phyloP scores from a whole-genome alignment of 2,329 filamentous ascomycete species.

The Colletotrichum liriopes region DNA sequence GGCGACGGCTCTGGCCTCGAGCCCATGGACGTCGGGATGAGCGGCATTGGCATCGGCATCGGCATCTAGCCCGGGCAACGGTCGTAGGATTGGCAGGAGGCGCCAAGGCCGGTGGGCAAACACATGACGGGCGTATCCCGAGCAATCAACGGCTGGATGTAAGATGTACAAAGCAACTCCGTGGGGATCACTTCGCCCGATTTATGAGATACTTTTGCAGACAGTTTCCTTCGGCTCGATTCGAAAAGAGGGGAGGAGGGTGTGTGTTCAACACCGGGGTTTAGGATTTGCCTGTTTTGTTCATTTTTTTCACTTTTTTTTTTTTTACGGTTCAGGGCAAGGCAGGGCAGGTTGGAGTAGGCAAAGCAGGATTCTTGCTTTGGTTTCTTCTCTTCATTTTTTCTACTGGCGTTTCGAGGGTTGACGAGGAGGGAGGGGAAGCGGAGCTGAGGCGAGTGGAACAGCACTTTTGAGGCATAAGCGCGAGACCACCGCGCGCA shows the following conservation, averaged over 20 bases:
- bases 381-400: neutral
- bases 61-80: constrained; percentile 24
- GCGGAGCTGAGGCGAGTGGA: neutral
- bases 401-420: constrained; percentile 13
- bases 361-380: constrained; percentile 2
- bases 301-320: neutral
- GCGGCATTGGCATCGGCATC: constrained; percentile 33
- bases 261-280: constrained; percentile 6
- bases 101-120: neutral
- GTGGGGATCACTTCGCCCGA: neutral
- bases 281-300: neutral
- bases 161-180: constrained; percentile 22
- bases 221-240: neutral
- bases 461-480: neutral
- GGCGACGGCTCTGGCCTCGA: constrained; percentile 52
- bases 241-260: neutral
- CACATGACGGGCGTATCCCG: constrained; percentile 6
- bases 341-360: constrained; percentile 1
- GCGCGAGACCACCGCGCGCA: neutral
- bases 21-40: constrained; percentile 47
- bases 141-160: constrained; percentile 15
- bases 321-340: neutral
- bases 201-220: neutral
- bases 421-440: neutral
- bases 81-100: neutral